Base-by-base conservation (phyloP, 345 rosid species). In the Eutrema heterophyllum region DNA sequence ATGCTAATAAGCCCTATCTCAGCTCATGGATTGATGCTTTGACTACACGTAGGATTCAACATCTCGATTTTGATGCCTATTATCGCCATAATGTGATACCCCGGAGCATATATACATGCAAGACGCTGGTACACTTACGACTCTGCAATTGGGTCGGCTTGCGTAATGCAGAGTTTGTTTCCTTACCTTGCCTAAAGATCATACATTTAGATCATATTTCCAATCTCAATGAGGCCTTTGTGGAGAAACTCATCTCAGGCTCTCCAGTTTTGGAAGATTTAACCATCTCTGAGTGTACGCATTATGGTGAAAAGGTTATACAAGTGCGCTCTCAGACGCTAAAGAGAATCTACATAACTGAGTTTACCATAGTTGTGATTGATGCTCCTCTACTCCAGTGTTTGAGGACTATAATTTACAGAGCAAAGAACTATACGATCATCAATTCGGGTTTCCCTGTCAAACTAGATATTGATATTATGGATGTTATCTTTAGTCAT, bases 171-270 rank as follows among this genome's bases (percentile, higher is more conserved):
- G 72, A 41, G 63, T 11, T 16, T 29, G 61, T 68, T 41, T 57
- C 38, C 12, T 57, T 70, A n/a, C 66, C 74, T 57, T 58, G 66
- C 33, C 26, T 69, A 0, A 69, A 57, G 65, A 33, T 32, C 36
- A 3, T 69, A 6, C 1, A 35, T n/a, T 30, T 70, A 35, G 1
- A 5, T 3, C 0, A 4, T n/a, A 11, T 18, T 51, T 2, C 1
- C 0, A 45, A 5, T 43, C 46, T 1, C 5, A 29, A 21, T 35
- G 33, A 8, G 38, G 26, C 44, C 4, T 24, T 6, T 14, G 24
- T 70, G 38, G 15, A 46, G 10, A 46, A 46, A 16, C 51, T 46
- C 16, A 15, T 46, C 51, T 46, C 51, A 46, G 26, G 26, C 51
- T 46, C 51, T 46, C 26, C 21, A 0, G 26, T 46, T 18, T 9